Conservation (phyloP, 805 yeast species). For the Yarrowia divulgata region DNA sequence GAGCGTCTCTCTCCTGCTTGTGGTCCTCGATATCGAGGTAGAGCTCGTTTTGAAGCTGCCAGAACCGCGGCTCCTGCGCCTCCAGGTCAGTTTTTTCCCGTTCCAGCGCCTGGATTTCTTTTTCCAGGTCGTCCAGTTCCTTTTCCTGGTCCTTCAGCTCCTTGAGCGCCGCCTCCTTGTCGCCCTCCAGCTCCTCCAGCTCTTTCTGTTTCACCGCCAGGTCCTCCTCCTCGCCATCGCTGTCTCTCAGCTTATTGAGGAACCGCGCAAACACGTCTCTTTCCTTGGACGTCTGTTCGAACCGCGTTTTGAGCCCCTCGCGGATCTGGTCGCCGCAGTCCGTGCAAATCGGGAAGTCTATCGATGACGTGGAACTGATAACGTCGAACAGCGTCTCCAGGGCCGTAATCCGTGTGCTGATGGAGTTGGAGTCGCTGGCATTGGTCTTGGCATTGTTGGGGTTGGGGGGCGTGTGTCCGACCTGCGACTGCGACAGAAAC, state of each 20-base stretch:
- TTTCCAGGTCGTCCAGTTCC: constrained; percentile 57
- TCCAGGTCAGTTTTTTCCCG: constrained; percentile 55
- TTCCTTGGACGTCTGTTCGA: constrained; percentile 76
- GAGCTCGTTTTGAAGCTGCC: constrained; percentile 60
- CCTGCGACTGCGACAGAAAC: constrained; percentile 21
- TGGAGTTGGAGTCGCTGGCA: constrained; percentile 29
- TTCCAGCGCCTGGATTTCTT: constrained; percentile 48
- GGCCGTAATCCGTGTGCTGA: constrained; percentile 27
- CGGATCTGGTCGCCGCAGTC: constrained; percentile 79
- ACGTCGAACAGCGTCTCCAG: constrained; percentile 31
- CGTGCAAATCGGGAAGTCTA: constrained; percentile 85
- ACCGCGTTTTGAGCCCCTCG: constrained; percentile 68
- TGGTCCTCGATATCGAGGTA: constrained; percentile 62
- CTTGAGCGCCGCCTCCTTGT: constrained; percentile 50
- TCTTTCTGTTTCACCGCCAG: constrained; percentile 58
- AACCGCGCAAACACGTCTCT: constrained; percentile 80
- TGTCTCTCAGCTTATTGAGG: constrained; percentile 66
- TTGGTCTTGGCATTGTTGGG: not conserved
- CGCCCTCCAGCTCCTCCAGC: constrained; percentile 51
- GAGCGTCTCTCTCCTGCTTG: constrained; percentile 63
- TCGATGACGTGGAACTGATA: constrained; percentile 56
- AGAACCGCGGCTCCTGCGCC: constrained; percentile 45
- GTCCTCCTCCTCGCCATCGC: constrained; percentile 57
- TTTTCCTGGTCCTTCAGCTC: constrained; percentile 57
- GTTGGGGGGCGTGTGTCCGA: constrained; percentile 1